Evolutionary conservation across 805 yeast genomes (phyloP).

Genomic region (Candida dajiaensis): DNA sequence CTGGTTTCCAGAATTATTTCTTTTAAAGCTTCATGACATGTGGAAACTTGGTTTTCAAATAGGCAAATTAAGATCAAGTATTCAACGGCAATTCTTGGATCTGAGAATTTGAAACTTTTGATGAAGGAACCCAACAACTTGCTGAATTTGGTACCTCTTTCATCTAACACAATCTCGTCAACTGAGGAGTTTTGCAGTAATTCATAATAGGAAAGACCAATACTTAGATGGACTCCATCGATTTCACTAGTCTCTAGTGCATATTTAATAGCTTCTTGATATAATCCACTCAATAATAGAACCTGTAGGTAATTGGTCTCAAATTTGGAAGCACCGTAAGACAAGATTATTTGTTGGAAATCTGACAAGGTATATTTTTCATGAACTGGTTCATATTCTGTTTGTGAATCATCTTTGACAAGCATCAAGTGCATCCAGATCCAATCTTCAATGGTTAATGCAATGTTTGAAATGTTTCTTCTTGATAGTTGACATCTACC

Average conservation of each 20-base stretch:
- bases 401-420: constrained; percentile 50
- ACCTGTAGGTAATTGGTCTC: constrained; percentile 68
- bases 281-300: constrained; percentile 69
- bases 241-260: constrained; percentile 60
- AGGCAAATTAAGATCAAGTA: constrained; percentile 70
- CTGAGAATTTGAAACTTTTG: constrained; percentile 73
- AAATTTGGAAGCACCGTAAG: constrained; percentile 70
- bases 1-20: constrained; percentile 83
- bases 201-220: constrained; percentile 71
- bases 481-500: constrained; percentile 79
- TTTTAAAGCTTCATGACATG: constrained; percentile 73
- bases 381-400: constrained; percentile 44
- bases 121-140: constrained; percentile 75
- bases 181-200: constrained; percentile 45
- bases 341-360: constrained; percentile 63
- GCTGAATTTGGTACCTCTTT: constrained; percentile 41
- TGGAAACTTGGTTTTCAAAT: constrained; percentile 39
- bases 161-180: constrained; percentile 26
- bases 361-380: constrained; percentile 71
- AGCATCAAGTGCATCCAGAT: constrained; percentile 86
- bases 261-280: constrained; percentile 72
- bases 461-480: constrained; percentile 60
- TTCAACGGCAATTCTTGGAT: constrained; percentile 90
- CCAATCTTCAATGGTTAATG: constrained; percentile 90
- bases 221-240: constrained; percentile 86